These are phyloP conservation scores for Moricandia moricandioides DNA, from an alignment of 345 rosid species.

Conservation along the genomic window DNA sequence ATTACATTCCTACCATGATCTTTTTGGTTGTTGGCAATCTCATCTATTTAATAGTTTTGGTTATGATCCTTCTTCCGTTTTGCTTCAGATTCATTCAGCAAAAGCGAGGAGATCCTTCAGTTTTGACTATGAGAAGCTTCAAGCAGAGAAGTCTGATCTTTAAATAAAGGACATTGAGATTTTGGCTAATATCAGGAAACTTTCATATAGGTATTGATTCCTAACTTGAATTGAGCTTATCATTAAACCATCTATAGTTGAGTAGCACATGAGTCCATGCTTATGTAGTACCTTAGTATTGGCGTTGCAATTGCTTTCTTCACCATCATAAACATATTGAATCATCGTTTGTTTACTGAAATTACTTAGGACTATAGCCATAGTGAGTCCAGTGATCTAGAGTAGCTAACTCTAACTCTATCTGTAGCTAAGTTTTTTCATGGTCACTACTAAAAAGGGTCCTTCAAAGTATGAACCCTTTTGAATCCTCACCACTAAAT, in stretches of 20 bases:
- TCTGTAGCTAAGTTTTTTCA: neutral
- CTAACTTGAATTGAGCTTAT: neutral
- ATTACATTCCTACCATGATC: too few species aligned
- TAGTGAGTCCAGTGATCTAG: neutral
- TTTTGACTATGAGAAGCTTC: too few species aligned
- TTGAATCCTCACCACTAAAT: slow-evolving; percentile 4
- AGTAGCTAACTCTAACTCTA: neutral
- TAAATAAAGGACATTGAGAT: too few species aligned
- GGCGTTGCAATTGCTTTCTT: neutral
- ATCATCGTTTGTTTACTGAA: neutral
- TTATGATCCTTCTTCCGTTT: too few species aligned
- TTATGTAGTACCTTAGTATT: neutral
- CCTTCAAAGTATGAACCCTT: neutral
- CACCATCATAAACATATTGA: neutral
- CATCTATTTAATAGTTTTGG: too few species aligned
- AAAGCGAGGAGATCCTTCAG: too few species aligned
- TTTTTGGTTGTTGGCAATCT: too few species aligned
- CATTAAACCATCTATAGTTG: neutral
- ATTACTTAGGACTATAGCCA: neutral
- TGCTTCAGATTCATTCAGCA: too few species aligned
- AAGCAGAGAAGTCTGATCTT: too few species aligned
- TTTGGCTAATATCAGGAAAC: slow-evolving; percentile 42
- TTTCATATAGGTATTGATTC: slow-evolving; percentile 57
- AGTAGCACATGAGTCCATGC: neutral
- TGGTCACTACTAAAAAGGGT: neutral